A percentile compares a stretch with the other conserved stretches of the same genome.
Evolutionary conservation across 345 rosid genomes (phyloP).

Genomic region (Ailanthus altissimus): DNA sequence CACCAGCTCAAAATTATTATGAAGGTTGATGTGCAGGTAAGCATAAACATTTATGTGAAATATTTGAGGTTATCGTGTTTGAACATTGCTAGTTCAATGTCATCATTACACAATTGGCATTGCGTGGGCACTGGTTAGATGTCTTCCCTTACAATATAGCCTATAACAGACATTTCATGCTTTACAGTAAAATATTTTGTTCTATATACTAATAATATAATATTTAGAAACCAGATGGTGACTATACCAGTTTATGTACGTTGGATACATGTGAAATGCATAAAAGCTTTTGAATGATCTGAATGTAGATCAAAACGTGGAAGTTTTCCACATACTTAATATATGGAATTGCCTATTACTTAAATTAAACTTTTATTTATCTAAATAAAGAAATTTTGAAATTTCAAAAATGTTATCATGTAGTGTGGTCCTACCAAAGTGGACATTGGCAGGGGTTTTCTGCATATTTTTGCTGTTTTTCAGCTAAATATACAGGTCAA

Average conservation of each 20-base stretch:
- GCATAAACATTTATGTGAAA: slow-evolving; percentile 6
- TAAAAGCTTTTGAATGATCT: neutral
- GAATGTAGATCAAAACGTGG: neutral
- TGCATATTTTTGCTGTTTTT: neutral
- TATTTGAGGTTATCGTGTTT: slow-evolving; percentile 2
- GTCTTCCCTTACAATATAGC: neutral
- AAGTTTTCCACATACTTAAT: neutral
- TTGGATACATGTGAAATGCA: neutral
- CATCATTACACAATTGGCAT: neutral
- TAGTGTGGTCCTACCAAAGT: neutral
- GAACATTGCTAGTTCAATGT: slow-evolving; percentile 10
- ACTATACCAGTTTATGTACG: neutral
- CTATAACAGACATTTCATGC: neutral
- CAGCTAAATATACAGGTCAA: neutral
- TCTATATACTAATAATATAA: neutral
- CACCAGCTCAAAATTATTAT: slow-evolving; percentile 89
- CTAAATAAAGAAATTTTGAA: neutral
- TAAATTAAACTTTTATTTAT: neutral
- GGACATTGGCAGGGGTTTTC: neutral
- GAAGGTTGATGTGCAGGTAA: slow-evolving; percentile 98
- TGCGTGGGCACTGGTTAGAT: neutral
- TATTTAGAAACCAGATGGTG: neutral
- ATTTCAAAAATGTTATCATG: neutral
- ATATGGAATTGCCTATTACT: neutral
- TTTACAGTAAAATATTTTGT: neutral